These are phyloP conservation scores for Debaryomyces psychrophilus DNA, from an alignment of 1,139 yeast genomes.

Conservation along the genomic window DNA sequence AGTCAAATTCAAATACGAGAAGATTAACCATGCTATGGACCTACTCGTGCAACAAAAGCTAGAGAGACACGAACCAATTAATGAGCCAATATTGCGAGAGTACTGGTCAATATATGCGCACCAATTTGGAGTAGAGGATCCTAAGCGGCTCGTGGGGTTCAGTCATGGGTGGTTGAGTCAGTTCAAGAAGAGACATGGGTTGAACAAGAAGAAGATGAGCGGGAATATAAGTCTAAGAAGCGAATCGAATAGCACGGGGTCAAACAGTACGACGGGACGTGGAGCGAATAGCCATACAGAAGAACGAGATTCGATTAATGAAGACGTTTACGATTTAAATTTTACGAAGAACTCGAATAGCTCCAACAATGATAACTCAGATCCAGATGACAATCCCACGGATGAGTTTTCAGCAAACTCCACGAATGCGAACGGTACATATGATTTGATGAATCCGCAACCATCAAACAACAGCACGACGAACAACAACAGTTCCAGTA, in stretches of 20 bases:
- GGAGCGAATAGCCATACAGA: neutral
- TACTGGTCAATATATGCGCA: constrained; percentile 61
- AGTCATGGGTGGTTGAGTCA: constrained; percentile 67
- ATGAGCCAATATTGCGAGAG: constrained; percentile 57
- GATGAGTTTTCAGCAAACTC: constrained; percentile 15
- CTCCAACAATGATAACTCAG: constrained; percentile 13
- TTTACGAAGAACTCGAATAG: constrained; percentile 12
- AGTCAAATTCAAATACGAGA: constrained; percentile 56
- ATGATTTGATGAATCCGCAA: constrained; percentile 31
- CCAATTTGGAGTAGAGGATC: constrained; percentile 61
- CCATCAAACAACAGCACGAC: constrained; percentile 11
- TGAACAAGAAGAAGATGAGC: constrained; percentile 43
- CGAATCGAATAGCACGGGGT: constrained; percentile 8
- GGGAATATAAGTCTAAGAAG: constrained; percentile 16
- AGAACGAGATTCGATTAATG: constrained; percentile 7
- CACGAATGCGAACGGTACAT: constrained; percentile 17
- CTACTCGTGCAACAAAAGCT: constrained; percentile 49
- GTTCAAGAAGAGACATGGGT: constrained; percentile 60
- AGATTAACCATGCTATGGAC: constrained; percentile 62
- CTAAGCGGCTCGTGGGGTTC: constrained; percentile 55
- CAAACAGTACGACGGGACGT: constrained; percentile 3
- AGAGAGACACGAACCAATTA: constrained; percentile 49
- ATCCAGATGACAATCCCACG: constrained; percentile 19
- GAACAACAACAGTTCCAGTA: constrained; percentile 12
- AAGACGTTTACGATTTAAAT: constrained; percentile 14